These are phyloP conservation scores for Colletotrichum salicis DNA, from an alignment of 2,329 filamentous ascomycete species.

Conservation along the genomic window DNA sequence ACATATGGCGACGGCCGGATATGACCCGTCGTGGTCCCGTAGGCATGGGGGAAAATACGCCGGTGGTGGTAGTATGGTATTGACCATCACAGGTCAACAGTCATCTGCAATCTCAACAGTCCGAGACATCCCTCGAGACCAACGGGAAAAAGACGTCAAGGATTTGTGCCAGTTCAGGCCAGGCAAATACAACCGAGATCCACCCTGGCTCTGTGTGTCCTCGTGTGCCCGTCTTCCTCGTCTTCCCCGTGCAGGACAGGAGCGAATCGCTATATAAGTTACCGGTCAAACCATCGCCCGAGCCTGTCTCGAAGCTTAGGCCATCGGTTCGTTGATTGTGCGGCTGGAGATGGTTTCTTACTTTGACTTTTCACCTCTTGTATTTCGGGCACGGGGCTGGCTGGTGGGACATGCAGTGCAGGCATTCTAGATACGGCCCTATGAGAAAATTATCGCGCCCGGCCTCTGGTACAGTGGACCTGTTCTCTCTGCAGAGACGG, in stretches of 20 bases:
- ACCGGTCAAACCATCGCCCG: not conserved
- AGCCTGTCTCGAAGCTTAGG: conserved; percentile 2
- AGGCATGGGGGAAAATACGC: not conserved
- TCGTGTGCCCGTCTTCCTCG: not conserved
- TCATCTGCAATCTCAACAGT: not conserved
- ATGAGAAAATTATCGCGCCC: not conserved
- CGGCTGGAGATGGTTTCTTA: not conserved
- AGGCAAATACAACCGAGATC: not conserved
- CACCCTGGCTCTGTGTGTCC: not conserved
- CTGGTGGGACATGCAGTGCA: too few species aligned
- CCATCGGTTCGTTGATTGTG: conserved; percentile 5
- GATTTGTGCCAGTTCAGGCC: not conserved
- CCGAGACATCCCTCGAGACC: not conserved
- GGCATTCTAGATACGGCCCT: not conserved
- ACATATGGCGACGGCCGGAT: not conserved
- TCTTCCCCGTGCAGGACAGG: not conserved
- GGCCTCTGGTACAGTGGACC: not conserved
- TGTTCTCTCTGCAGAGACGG: not conserved
- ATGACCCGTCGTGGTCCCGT: not conserved
- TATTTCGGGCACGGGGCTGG: not conserved
- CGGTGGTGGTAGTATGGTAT: not conserved
- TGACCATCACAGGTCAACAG: not conserved
- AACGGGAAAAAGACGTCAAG: not conserved
- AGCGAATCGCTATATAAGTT: not conserved
- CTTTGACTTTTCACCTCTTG: not conserved